Conservation (phyloP, 495 filamentous ascomycete species). For the Glutinoglossum americanum region DNA sequence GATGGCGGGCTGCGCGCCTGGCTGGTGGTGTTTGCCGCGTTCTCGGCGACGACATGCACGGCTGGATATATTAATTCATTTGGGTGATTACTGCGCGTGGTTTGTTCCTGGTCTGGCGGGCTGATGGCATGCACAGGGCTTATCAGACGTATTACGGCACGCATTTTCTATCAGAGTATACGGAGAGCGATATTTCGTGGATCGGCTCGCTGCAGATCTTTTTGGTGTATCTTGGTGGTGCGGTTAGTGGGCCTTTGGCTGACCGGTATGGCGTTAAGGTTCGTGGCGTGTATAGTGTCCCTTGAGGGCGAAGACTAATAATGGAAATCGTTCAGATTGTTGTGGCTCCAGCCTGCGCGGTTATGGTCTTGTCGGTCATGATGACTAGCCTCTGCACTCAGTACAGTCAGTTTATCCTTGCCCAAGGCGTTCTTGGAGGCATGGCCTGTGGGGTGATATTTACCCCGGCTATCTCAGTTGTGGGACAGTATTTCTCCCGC, state of each 20-base stretch:
- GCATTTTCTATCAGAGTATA: constrained; percentile 23
- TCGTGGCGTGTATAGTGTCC: neutral
- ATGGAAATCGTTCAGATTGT: constrained; percentile 11
- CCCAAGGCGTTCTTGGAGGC: constrained; percentile 35
- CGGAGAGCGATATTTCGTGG: constrained; percentile 34
- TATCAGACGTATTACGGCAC: constrained; percentile 40
- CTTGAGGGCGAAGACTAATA: too few species aligned
- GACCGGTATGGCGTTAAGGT: constrained; percentile 26
- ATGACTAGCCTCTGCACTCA: constrained; percentile 33
- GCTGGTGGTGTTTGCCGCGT: constrained; percentile 12
- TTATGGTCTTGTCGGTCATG: constrained; percentile 26
- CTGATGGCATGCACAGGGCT: too few species aligned
- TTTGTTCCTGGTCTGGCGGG: too few species aligned
- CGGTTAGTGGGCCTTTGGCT: constrained; percentile 27
- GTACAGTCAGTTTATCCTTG: constrained; percentile 42
- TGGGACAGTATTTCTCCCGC: constrained; percentile 32
- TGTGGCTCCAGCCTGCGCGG: constrained; percentile 13
- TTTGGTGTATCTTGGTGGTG: constrained; percentile 24
- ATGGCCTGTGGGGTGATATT: constrained; percentile 26
- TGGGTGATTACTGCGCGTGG: constrained; percentile 10
- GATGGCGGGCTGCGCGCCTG: constrained; percentile 19
- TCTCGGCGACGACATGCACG: constrained; percentile 23
- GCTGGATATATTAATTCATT: constrained; percentile 43
- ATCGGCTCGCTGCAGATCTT: constrained; percentile 32
- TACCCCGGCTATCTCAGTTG: constrained; percentile 28